Evolutionary conservation across 257 asterid species (phyloP).

Genomic region (Scutellaria minor): DNA sequence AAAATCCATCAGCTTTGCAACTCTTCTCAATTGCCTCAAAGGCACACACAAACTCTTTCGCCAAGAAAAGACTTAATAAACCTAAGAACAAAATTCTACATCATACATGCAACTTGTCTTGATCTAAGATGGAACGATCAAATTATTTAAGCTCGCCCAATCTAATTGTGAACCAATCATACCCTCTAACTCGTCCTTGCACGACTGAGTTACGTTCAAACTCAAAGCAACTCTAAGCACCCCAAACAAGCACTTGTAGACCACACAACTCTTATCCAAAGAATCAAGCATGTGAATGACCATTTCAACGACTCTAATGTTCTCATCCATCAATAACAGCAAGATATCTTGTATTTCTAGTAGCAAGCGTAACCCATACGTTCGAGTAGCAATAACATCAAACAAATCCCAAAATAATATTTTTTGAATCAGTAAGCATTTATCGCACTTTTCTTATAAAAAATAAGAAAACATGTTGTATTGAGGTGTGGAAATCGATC

Average conservation of each 20-base stretch:
- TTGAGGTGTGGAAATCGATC: no score
- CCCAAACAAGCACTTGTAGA: conserved; percentile 71
- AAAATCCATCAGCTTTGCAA: conserved; percentile 59
- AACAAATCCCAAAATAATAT: no score
- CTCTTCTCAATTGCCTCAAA: conserved; percentile 64
- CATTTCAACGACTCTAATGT: conserved; percentile 49
- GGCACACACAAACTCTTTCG: conserved; percentile 68
- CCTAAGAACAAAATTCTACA: conserved; percentile 67
- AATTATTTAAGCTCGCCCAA: conserved; percentile 63
- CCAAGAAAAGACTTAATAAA: conserved; percentile 62
- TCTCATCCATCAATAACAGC: conserved; percentile 36
- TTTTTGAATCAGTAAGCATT: no score
- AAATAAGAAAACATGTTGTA: no score
- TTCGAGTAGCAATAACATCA: no score
- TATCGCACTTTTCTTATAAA: no score
- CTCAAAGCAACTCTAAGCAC: conserved; percentile 52
- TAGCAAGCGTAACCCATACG: no score
- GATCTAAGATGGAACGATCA: conserved; percentile 68
- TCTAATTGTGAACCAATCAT: conserved; percentile 81
- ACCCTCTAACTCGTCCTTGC: conserved; percentile 54
- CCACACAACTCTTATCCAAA: conserved; percentile 54
- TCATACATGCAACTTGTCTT: conserved; percentile 63
- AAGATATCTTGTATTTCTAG: no score
- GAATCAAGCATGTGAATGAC: conserved; percentile 63
- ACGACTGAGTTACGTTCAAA: conserved; percentile 45